A percentile compares a stretch with the other conserved stretches of the same genome.
Conservation (phyloP, 2,329 filamentous ascomycete species). For the Fusarium sp. region DNA sequence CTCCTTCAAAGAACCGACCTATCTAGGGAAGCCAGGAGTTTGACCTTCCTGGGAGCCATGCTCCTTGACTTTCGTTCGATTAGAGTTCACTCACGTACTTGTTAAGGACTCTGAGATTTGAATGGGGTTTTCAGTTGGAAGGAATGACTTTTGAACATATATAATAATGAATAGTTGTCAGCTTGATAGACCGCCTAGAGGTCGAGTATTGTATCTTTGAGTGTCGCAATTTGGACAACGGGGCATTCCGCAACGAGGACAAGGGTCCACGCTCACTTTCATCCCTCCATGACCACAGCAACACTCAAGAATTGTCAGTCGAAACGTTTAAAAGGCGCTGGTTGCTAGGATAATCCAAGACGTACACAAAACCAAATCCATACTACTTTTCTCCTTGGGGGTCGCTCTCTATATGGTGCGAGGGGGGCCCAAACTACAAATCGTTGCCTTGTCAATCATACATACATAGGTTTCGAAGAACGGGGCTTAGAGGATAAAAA, state of each 20-base stretch:
- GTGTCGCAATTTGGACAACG: constrained; percentile 40
- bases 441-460: constrained; percentile 1
- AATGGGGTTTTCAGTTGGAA: too few species aligned
- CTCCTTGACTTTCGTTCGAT: too few species aligned
- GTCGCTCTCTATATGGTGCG: neutral
- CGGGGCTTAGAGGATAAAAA: neutral
- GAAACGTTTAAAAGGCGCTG: neutral
- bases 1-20: too few species aligned
- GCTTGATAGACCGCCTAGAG: neutral
- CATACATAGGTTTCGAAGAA: neutral
- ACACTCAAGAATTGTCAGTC: constrained; percentile 30
- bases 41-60: too few species aligned
- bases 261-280: constrained; percentile 39
- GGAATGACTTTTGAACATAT: too few species aligned
- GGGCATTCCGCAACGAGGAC: constrained; percentile 28
- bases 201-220: constrained; percentile 16
- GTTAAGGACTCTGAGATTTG: too few species aligned
- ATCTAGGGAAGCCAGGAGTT: too few species aligned
- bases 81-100: too few species aligned
- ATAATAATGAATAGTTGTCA: too few species aligned
- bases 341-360: neutral
- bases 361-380: constrained; percentile 30
- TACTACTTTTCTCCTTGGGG: constrained; percentile 13
- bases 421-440: neutral
- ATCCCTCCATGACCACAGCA: constrained; percentile 37